Evolutionary conservation across 768 basidiomycete genomes (phyloP).

Genomic region (Lactarius quietus): DNA sequence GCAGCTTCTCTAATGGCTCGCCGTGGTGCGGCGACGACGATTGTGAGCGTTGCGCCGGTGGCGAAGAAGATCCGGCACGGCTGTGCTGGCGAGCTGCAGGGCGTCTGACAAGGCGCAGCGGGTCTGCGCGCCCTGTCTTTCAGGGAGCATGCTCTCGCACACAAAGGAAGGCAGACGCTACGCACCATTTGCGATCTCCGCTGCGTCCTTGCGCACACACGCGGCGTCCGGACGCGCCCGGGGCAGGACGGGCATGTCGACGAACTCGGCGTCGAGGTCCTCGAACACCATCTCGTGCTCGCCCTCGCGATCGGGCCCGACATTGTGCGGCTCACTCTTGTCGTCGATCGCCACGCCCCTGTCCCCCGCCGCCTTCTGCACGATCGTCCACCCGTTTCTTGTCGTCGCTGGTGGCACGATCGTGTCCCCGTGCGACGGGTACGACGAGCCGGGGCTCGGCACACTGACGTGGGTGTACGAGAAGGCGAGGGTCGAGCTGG

Average conservation of each 20-base stretch:
- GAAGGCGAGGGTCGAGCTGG: slow-evolving; percentile 26
- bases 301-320: slow-evolving; percentile 1
- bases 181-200: slow-evolving; percentile 25
- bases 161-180: neutral
- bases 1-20: slow-evolving; percentile 43
- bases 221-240: slow-evolving; percentile 1
- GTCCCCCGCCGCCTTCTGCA: slow-evolving; percentile 12
- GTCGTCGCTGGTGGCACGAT: slow-evolving; percentile 18
- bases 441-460: slow-evolving; percentile 21
- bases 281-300: slow-evolving; percentile 21
- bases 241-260: slow-evolving; percentile 20
- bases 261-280: slow-evolving; percentile 21
- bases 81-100: slow-evolving; percentile 4
- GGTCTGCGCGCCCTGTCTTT: slow-evolving; percentile 16
- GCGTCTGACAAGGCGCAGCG: slow-evolving; percentile 21
- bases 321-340: slow-evolving; percentile 3
- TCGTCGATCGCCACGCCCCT: slow-evolving; percentile 1
- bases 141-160: neutral
- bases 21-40: slow-evolving; percentile 19
- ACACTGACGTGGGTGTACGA: slow-evolving; percentile 27
- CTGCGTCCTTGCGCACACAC: slow-evolving; percentile 26
- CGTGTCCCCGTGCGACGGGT: slow-evolving; percentile 19
- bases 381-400: slow-evolving; percentile 27
- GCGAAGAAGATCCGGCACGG: slow-evolving; percentile 4
- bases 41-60: slow-evolving; percentile 12